These are phyloP conservation scores for Peniophora sp. DNA, from an alignment of 1,284 basidiomycete species.

Conservation along the genomic window DNA sequence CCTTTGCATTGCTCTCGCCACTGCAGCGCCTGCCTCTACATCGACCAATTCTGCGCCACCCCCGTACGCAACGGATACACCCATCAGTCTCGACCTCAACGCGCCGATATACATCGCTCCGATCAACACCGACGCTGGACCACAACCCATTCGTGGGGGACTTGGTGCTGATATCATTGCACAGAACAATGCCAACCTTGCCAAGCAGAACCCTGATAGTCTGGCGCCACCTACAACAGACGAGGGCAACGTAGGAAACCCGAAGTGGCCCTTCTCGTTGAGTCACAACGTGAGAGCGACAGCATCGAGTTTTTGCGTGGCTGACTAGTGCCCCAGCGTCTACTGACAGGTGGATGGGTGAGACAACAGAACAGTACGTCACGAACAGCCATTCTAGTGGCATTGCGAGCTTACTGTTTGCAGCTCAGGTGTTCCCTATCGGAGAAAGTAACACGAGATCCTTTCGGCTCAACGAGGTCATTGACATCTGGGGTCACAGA, in stretches of 20 bases:
- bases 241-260: constrained; percentile 54
- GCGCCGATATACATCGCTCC: constrained; percentile 24
- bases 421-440: constrained; percentile 52
- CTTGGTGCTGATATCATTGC: constrained; percentile 51
- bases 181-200: constrained; percentile 44
- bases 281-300: constrained; percentile 40
- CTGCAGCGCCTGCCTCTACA: background rate
- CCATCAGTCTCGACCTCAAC: constrained; percentile 47
- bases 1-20: background rate
- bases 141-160: constrained; percentile 28
- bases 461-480: background rate
- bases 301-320: background rate
- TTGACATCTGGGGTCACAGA: constrained; percentile 20
- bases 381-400: too few relatives aligned
- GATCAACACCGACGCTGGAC: constrained; percentile 4
- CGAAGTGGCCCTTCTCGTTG: constrained; percentile 66
- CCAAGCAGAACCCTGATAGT: constrained; percentile 51
- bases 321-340: constrained; percentile 20
- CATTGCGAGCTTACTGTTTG: too few relatives aligned
- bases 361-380: constrained; percentile 62
- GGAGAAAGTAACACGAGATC: constrained; percentile 35
- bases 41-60: background rate
- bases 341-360: constrained; percentile 70
- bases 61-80: constrained; percentile 30
- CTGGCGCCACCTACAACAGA: constrained; percentile 64